Conservation (phyloP, 305 asterid genomes). For the Euphrasia arctica region DNA sequence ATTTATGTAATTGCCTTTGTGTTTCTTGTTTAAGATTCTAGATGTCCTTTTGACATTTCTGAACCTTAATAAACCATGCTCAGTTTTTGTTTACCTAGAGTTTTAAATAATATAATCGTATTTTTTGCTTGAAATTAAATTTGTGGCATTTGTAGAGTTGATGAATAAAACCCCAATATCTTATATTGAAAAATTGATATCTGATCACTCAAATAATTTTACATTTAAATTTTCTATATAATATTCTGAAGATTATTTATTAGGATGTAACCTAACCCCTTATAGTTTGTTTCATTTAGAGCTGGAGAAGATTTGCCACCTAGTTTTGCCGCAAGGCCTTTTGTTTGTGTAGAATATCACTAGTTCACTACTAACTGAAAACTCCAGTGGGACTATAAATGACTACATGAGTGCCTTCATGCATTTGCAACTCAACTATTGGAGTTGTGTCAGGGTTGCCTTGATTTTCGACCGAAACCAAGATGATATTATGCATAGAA, state of each 20-base stretch:
- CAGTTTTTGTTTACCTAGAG: neutral
- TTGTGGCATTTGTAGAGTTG: neutral
- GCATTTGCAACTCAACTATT: neutral
- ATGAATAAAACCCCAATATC: neutral
- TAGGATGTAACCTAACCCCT: too few relatives aligned
- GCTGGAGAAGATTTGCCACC: neutral
- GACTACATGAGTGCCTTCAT: neutral
- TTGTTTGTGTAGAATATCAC: neutral
- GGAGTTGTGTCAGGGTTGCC: neutral
- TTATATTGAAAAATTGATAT: neutral
- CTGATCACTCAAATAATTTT: constrained; percentile 1
- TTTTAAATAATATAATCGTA: neutral
- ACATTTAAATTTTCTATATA: neutral
- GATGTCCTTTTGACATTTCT: neutral
- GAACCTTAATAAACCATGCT: neutral
- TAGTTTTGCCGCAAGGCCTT: neutral
- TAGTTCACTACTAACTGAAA: neutral
- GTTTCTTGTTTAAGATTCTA: neutral
- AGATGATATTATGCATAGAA: neutral
- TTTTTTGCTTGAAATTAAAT: neutral
- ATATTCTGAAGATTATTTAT: neutral
- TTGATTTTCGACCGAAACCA: neutral
- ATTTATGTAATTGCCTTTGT: neutral
- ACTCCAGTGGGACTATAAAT: neutral
- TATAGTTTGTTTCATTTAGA: neutral